Conservation (phyloP, 2,329 filamentous ascomycete species). For the Aspergillus pseudoviridinutans region DNA sequence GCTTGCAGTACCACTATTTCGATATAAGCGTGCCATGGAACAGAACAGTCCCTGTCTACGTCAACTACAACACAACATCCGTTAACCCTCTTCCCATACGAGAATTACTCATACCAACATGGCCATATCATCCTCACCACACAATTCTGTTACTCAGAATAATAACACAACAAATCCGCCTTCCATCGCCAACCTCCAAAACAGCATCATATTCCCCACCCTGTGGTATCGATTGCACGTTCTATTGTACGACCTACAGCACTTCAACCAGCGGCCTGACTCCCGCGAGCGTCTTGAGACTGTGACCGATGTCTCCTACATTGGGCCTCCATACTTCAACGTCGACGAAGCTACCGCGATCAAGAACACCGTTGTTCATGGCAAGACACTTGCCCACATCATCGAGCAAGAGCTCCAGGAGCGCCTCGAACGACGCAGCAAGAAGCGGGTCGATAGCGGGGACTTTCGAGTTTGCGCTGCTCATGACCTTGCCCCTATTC, state of each 20-base stretch:
- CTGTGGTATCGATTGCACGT: slow-evolving; percentile 24
- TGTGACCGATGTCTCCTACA: slow-evolving; percentile 17
- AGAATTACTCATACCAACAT: background rate
- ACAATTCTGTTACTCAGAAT: no score
- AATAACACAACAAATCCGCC: background rate
- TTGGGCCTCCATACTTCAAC: slow-evolving; percentile 21
- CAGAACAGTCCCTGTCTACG: no score
- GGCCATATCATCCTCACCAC: background rate
- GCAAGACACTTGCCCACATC: slow-evolving; percentile 12
- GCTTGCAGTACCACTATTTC: no score
- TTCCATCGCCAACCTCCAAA: background rate
- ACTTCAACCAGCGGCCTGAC: slow-evolving; percentile 11
- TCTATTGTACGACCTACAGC: slow-evolving; percentile 19
- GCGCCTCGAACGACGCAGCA: slow-evolving; percentile 15
- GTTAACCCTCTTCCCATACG: no score
- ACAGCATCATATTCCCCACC: slow-evolving; percentile 4
- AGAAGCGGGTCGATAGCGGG: slow-evolving; percentile 24
- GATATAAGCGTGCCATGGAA: no score
- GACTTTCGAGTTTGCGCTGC: slow-evolving; percentile 34
- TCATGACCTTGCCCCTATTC: slow-evolving; percentile 30
- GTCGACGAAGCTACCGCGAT: slow-evolving; percentile 13
- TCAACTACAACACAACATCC: no score
- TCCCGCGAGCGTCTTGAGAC: slow-evolving; percentile 15
- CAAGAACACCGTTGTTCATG: slow-evolving; percentile 7
- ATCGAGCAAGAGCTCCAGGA: slow-evolving; percentile 7